Base-by-base conservation (phyloP, 1,284 basidiomycete species). In the Thelephora terrestris region DNA sequence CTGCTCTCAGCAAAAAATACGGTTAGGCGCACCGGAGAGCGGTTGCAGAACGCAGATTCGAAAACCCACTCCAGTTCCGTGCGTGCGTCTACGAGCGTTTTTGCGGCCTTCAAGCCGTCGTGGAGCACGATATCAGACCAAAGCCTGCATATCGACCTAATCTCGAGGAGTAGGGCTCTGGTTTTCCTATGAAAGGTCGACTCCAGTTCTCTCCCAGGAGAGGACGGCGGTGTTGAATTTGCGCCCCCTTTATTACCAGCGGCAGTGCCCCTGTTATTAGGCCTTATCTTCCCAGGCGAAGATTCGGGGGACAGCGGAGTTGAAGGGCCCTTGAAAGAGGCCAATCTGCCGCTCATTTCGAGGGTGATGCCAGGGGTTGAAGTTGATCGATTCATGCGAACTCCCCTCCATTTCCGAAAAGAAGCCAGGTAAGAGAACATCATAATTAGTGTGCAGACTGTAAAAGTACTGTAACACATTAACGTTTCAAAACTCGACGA, bases 91-190 rank as follows among this genome's bases (percentile, higher is more conserved):
- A 85, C 73, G 25, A 88, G 67, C 47, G 66, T 73, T 51, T 71
- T 78, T 5, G 74, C 75, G 4, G 81, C 75, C 55, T 77, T 83
- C 21, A 86, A 62, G 2, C 87, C 87, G 56, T 90, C 85, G n/a
- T 79, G 58, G 14, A 82, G 69, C 2, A 88, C 77, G 45, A 89
- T 69, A 53, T 86, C 79, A 53, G 89, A 82, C 87, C 86, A 90
- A 46, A 77, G 83, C 50, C 78, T 69, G 7, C 79, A 65, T 27
- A 76, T 70, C 12, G 69, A 61, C 4, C 74, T 74, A 18, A 89
- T 58, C 53, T 89, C 85, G 47, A 79, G 76, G 32, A 89, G 63
- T 7, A 75, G 61, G 2, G 73, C 68, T 45, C 83, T 67, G n/a
- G 78, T 66, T 65, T 77, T 85, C 21, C 86, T 77, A 58, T 89